Evolutionary conservation across 2,329 filamentous ascomycete species (phyloP).

Genomic region (Fusarium subtropicale): DNA sequence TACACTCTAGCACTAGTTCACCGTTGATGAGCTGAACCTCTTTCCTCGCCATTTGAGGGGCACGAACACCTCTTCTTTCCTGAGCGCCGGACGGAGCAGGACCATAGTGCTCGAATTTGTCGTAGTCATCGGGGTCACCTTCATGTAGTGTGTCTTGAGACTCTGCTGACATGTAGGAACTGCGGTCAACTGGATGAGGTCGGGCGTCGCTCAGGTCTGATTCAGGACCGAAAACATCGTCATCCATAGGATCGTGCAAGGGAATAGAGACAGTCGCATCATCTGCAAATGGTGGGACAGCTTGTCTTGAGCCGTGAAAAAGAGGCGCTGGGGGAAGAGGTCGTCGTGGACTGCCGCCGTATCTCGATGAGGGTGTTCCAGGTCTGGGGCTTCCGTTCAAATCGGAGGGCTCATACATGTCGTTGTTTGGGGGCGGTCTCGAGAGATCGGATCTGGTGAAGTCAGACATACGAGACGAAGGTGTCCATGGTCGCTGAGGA

Average conservation of each 20-base stretch:
- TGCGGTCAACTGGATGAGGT: constrained; percentile 61
- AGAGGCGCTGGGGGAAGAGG: constrained; percentile 90
- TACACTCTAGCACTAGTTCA: constrained; percentile 97
- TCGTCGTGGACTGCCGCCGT: constrained; percentile 86
- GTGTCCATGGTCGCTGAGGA: constrained; percentile 70
- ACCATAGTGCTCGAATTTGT: constrained; percentile 84
- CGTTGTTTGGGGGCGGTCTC: constrained; percentile 75
- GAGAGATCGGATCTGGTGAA: constrained; percentile 62
- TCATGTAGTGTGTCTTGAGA: constrained; percentile 69
- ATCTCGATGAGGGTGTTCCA: constrained; percentile 88
- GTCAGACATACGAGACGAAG: constrained; percentile 58
- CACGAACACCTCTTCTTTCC: constrained; percentile 84
- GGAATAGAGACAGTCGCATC: constrained; percentile 80
- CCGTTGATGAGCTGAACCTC: constrained; percentile 97
- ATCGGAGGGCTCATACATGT: constrained; percentile 86
- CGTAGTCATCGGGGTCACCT: constrained; percentile 51
- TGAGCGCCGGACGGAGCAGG: constrained; percentile 89
- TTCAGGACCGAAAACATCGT: constrained; percentile 79
- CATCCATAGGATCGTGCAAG: constrained; percentile 66
- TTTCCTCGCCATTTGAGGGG: constrained; percentile 89
- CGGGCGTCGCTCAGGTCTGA: constrained; percentile 66
- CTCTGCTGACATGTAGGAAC: constrained; percentile 65
- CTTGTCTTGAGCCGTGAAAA: constrained; percentile 70
- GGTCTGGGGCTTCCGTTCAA: constrained; percentile 90
- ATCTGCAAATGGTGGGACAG: constrained; percentile 68